A percentile compares a stretch with the other conserved stretches of the same genome.
phyloP scores from a whole-genome alignment of 441 rosid species.

The Jatropha podagrica region DNA sequence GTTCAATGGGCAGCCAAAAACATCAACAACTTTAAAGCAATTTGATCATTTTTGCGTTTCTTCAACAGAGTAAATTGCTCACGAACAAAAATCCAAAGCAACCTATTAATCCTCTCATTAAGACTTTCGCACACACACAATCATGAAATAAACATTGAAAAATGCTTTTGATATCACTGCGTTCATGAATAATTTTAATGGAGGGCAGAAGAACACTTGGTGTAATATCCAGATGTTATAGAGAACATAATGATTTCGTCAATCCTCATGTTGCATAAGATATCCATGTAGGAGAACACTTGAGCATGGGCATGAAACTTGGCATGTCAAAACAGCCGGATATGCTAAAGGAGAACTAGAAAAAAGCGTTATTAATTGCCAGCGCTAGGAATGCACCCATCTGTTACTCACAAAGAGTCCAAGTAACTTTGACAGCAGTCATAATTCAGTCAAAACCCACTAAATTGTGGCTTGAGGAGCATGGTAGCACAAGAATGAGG shows the following conservation, averaged over 20 bases:
- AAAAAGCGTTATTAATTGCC: background rate
- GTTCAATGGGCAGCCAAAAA: background rate
- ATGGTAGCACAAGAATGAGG: background rate
- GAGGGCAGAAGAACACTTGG: too few relatives aligned
- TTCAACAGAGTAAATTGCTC: too few relatives aligned
- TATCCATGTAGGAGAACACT: background rate
- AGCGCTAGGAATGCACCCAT: background rate
- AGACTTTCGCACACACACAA: background rate
- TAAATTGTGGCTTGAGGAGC: background rate
- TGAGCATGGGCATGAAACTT: background rate
- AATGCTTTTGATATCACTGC: background rate
- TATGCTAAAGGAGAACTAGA: too few relatives aligned
- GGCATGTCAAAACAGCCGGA: background rate
- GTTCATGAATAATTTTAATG: background rate
- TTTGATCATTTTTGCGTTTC: background rate
- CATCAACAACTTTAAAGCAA: background rate
- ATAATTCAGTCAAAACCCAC: background rate
- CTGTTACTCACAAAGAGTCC: background rate
- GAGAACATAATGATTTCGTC: background rate
- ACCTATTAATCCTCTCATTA: background rate
- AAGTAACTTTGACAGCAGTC: background rate
- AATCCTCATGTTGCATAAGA: background rate
- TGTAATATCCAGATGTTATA: background rate
- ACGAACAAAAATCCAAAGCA: background rate
- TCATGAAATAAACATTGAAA: background rate